Evolutionary conservation across 306 rosid genomes (phyloP).

Genomic region (Canavalia ensiformis): DNA sequence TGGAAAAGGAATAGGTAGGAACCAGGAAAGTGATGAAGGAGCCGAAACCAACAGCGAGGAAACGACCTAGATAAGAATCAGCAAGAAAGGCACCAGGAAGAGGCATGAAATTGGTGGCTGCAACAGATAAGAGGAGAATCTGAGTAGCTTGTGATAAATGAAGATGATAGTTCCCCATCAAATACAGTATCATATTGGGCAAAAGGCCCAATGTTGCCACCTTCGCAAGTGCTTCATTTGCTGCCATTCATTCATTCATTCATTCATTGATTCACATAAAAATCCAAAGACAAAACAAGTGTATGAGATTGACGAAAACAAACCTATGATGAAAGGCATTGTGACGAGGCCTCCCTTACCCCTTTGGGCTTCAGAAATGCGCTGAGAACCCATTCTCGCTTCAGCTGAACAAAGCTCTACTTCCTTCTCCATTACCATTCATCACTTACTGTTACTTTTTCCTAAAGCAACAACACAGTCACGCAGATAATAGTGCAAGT

Average conservation of each 20-base stretch:
- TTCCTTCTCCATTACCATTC: slow-evolving; percentile 45
- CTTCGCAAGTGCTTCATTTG: slow-evolving; percentile 72
- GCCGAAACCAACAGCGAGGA: slow-evolving; percentile 66
- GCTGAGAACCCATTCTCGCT: slow-evolving; percentile 14
- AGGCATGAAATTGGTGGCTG: slow-evolving; percentile 68
- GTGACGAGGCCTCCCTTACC: slow-evolving; percentile 65
- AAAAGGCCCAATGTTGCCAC: slow-evolving; percentile 67
- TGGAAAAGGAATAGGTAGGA: not conserved
- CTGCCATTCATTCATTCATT: slow-evolving; percentile 46
- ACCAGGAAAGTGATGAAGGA: slow-evolving; percentile 68
- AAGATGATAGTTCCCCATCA: slow-evolving; percentile 65
- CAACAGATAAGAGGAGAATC: slow-evolving; percentile 61
- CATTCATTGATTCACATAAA: not conserved
- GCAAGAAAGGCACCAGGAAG: slow-evolving; percentile 71
- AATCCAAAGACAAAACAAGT: not conserved
- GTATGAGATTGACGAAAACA: not conserved
- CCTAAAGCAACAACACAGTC: not conserved
- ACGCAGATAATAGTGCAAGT: not conserved
- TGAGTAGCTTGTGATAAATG: slow-evolving; percentile 57
- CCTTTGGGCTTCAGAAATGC: slow-evolving; percentile 22
- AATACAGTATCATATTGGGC: slow-evolving; percentile 72
- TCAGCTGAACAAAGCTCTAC: slow-evolving; percentile 42
- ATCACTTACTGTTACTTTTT: not conserved
- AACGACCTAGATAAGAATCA: slow-evolving; percentile 82
- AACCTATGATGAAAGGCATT: slow-evolving; percentile 79